Evolutionary conservation across 2,329 filamentous ascomycete species (phyloP).

Genomic region (Ceratocystis destructans): DNA sequence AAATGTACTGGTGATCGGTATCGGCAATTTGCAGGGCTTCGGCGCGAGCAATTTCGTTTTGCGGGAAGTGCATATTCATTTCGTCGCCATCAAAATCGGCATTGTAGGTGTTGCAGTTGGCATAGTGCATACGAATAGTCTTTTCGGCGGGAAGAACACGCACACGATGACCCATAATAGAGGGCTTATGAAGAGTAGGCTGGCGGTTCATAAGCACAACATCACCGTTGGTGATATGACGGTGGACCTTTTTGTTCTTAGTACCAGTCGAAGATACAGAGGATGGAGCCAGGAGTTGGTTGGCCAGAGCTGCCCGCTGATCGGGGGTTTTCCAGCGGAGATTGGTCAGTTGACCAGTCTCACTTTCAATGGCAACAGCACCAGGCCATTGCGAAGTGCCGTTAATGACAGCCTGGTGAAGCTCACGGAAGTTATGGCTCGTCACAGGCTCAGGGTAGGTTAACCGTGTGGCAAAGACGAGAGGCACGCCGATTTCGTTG

Average conservation of each 20-base stretch:
- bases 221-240: conserved; percentile 91
- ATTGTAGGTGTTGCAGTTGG: conserved; percentile 98
- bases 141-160: conserved; percentile 87
- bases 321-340: conserved; percentile 76
- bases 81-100: conserved; percentile 98
- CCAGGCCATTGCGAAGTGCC: conserved; percentile 89
- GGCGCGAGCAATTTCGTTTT: conserved; percentile 85
- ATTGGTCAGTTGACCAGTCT: conserved; percentile 82
- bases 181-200: conserved; percentile 93
- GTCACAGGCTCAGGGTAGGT: conserved; percentile 97
- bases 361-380: conserved; percentile 86
- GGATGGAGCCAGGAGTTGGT: conserved; percentile 79
- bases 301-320: conserved; percentile 77
- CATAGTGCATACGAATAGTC: conserved; percentile 98
- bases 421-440: conserved; percentile 88
- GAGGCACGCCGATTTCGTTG: conserved; percentile 94
- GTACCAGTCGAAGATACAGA: conserved; percentile 59
- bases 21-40: conserved; percentile 90
- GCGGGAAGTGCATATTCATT: conserved; percentile 99
- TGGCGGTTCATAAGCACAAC: conserved; percentile 98
- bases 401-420: conserved; percentile 93
- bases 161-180: conserved; percentile 95
- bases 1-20: conserved; percentile 94
- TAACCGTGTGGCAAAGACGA: conserved; percentile 92
- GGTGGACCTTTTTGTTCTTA: conserved; percentile 89